phyloP scores from a whole-genome alignment of 148 eudicot genomes.

The Persicaria tinctoria region DNA sequence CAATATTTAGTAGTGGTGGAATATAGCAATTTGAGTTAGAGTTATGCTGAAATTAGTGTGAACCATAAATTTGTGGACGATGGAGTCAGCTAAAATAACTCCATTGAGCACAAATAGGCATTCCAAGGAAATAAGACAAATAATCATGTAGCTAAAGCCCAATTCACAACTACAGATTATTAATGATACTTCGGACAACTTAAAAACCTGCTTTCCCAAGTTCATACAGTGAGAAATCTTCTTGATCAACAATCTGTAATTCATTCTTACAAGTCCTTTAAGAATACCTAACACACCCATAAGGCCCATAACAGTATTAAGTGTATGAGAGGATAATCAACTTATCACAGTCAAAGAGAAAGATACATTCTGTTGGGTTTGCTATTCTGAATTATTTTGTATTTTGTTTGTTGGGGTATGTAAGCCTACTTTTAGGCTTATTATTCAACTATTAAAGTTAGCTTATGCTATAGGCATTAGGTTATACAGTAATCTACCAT shows the following conservation, averaged over 20 bases:
- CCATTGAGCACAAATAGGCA: background rate
- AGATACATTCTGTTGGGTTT: background rate
- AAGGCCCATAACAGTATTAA: background rate
- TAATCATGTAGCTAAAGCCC: background rate
- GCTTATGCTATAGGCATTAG: too few relatives aligned
- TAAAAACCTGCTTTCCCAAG: background rate
- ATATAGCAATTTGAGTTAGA: background rate
- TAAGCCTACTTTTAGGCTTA: too few relatives aligned
- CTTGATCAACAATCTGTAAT: background rate
- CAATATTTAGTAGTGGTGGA: background rate
- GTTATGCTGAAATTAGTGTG: background rate
- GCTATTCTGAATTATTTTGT: too few relatives aligned
- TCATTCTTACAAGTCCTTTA: background rate
- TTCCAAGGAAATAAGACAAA: background rate
- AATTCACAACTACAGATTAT: background rate
- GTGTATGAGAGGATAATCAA: background rate
- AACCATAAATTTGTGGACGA: background rate
- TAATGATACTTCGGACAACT: background rate
- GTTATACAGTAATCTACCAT: too few relatives aligned
- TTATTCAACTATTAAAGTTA: too few relatives aligned
- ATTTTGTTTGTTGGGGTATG: too few relatives aligned
- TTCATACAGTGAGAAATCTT: background rate
- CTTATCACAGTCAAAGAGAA: background rate
- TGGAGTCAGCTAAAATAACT: constrained; percentile 20
- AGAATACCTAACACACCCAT: background rate